These are phyloP conservation scores for Alisma plantagoaquatica DNA, from an alignment of 106 monocot species.

Conservation along the genomic window DNA sequence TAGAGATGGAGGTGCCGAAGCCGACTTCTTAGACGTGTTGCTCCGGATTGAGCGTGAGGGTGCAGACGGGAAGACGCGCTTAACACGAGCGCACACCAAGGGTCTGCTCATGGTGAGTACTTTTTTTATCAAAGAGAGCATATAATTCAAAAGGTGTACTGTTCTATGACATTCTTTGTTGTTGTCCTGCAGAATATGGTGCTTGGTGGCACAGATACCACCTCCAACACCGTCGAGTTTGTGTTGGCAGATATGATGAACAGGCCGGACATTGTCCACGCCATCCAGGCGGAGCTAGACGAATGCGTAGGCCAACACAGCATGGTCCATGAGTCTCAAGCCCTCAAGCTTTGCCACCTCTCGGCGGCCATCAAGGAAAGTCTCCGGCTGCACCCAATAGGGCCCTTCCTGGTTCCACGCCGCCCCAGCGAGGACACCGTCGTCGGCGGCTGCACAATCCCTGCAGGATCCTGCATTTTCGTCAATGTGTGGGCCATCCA, in stretches of 20 bases:
- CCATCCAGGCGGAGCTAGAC: conserved; percentile 9
- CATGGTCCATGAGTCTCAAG: conserved; percentile 13
- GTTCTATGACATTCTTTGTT: not conserved
- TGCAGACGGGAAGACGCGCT: conserved; percentile 2
- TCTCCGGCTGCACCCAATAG: conserved; percentile 14
- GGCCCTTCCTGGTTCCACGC: conserved; percentile 15
- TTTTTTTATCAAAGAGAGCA: not conserved
- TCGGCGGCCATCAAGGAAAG: conserved; percentile 6
- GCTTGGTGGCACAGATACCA: conserved; percentile 13
- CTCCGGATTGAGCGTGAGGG: conserved; percentile 2
- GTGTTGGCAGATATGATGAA: conserved; percentile 15
- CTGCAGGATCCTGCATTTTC: conserved; percentile 8
- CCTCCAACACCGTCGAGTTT: conserved; percentile 16
- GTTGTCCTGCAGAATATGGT: conserved; percentile 14
- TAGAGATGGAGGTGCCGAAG: not conserved
- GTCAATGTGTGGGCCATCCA: conserved; percentile 25
- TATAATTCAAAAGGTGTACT: not conserved
- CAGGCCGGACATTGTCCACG: conserved; percentile 1
- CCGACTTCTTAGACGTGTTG: conserved; percentile 12
- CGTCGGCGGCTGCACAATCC: conserved; percentile 13
- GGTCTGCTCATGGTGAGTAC: conserved; percentile 12
- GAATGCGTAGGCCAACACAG: not conserved
- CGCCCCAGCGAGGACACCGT: conserved; percentile 1
- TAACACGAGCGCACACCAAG: conserved; percentile 11
- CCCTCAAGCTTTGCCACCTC: conserved; percentile 8